A percentile compares a stretch with the other conserved stretches of the same genome.
These are phyloP conservation scores for Ophiostoma triangulosporum DNA, from an alignment of 2,329 filamentous ascomycete genomes.

Conservation along the genomic window DNA sequence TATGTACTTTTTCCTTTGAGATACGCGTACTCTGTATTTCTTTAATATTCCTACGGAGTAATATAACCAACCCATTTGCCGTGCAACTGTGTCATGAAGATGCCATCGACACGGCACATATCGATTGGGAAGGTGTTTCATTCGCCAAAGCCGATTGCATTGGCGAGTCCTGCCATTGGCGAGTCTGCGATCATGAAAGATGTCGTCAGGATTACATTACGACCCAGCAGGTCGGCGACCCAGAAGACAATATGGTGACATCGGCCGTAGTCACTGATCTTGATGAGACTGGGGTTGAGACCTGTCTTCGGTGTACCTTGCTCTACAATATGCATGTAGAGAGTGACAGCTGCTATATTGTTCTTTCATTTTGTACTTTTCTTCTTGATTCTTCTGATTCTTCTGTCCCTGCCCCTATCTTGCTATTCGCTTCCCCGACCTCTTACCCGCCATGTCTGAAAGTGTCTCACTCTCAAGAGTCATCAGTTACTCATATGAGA, in stretches of 20 bases:
- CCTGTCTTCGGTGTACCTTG: too few species aligned
- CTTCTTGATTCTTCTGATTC: too few species aligned
- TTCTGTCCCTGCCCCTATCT: neutral
- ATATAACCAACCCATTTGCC: neutral
- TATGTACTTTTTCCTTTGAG: too few species aligned
- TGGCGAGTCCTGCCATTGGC: too few species aligned
- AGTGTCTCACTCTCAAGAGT: neutral
- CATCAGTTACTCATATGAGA: neutral
- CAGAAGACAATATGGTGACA: conserved; percentile 2
- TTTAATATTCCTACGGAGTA: too few species aligned
- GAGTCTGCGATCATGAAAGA: neutral
- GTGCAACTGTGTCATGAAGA: neutral
- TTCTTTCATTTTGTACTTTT: too few species aligned
- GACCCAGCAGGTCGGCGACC: conserved; percentile 8
- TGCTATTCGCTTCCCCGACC: neutral
- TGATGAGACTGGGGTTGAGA: neutral
- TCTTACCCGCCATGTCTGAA: neutral
- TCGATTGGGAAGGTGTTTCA: neutral
- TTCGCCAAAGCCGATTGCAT: conserved; percentile 4
- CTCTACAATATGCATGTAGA: too few species aligned
- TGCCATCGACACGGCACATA: neutral
- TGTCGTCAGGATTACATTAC: neutral
- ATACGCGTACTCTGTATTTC: too few species aligned
- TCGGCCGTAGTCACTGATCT: neutral
- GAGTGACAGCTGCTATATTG: too few species aligned